Evolutionary conservation across 148 eudicot species (phyloP).

Genomic region (Vaccinium corymbosum): DNA sequence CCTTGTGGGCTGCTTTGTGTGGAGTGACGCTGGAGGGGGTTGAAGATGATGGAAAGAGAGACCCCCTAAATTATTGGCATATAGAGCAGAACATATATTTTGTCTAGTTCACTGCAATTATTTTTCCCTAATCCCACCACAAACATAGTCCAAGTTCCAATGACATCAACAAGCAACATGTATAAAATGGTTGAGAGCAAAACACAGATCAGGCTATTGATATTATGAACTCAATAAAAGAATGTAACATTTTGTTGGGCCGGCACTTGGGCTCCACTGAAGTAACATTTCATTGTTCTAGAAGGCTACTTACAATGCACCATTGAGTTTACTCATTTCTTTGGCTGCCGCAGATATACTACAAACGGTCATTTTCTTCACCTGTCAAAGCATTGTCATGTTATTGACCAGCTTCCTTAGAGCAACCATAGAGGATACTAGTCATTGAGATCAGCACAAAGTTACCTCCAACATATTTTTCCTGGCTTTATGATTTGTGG

Average conservation of each 20-base stretch:
- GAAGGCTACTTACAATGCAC: slow-evolving; percentile 18
- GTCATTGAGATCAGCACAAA: not conserved
- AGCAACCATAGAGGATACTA: not conserved
- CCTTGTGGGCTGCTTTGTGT: not conserved
- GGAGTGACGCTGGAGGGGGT: not conserved
- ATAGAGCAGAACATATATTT: not conserved
- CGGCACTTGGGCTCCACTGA: not conserved
- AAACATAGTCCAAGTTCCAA: not conserved
- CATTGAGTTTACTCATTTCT: slow-evolving; percentile 44
- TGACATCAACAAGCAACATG: not conserved
- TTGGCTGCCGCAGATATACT: slow-evolving; percentile 62
- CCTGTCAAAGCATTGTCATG: slow-evolving; percentile 41
- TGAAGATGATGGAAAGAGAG: not conserved
- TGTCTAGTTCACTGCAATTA: not conserved
- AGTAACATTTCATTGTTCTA: not conserved
- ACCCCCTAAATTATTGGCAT: not conserved
- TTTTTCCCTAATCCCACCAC: not conserved
- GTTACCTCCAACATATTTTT: slow-evolving; percentile 60
- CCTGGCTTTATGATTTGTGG: slow-evolving; percentile 63
- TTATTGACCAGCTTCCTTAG: not conserved
- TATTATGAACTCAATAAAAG: not conserved
- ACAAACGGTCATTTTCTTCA: slow-evolving; percentile 67
- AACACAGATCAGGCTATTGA: not conserved
- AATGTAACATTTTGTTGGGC: not conserved
- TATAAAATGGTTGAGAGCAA: not conserved